These are phyloP conservation scores for Hypoxylon sp. DNA, from an alignment of 2,329 filamentous ascomycete genomes.

Conservation along the genomic window DNA sequence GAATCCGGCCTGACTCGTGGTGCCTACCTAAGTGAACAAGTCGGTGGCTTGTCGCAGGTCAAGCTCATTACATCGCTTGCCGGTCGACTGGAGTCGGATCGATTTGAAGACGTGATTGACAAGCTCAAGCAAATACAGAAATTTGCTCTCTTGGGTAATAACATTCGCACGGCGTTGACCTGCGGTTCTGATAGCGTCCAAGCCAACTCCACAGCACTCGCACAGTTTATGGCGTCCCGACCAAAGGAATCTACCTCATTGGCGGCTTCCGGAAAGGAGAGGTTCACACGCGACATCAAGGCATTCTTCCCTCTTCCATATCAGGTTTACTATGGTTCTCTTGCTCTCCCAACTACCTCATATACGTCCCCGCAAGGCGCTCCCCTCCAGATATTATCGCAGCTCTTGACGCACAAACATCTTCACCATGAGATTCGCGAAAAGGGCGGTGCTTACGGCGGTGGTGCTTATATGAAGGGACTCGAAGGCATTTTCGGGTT, in stretches of 20 bases:
- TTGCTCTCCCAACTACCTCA: constrained; percentile 82
- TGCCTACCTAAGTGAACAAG: constrained; percentile 79
- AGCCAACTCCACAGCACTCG: constrained; percentile 74
- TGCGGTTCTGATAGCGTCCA: constrained; percentile 78
- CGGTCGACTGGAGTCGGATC: constrained; percentile 72
- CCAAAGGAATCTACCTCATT: constrained; percentile 55
- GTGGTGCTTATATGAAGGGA: constrained; percentile 82
- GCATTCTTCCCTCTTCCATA: constrained; percentile 95
- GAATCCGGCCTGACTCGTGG: constrained; percentile 79
- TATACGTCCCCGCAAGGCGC: constrained; percentile 80
- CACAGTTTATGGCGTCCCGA: constrained; percentile 72
- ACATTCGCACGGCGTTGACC: constrained; percentile 82
- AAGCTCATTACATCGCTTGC: constrained; percentile 83
- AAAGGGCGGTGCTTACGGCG: constrained; percentile 96
- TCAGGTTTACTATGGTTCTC: constrained; percentile 93
- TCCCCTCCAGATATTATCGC: constrained; percentile 84
- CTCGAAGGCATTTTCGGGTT: constrained; percentile 90
- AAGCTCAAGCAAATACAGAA: constrained; percentile 88
- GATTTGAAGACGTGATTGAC: constrained; percentile 75
- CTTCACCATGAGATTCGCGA: constrained; percentile 97
- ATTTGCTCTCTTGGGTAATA: constrained; percentile 73
- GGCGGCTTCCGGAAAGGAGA: constrained; percentile 44
- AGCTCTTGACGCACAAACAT: constrained; percentile 94
- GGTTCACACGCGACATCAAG: constrained; percentile 64
- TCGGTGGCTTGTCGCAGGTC: constrained; percentile 89